These are phyloP conservation scores for Aspergillus sergii DNA, from an alignment of 2,329 filamentous ascomycete genomes.

Conservation along the genomic window DNA sequence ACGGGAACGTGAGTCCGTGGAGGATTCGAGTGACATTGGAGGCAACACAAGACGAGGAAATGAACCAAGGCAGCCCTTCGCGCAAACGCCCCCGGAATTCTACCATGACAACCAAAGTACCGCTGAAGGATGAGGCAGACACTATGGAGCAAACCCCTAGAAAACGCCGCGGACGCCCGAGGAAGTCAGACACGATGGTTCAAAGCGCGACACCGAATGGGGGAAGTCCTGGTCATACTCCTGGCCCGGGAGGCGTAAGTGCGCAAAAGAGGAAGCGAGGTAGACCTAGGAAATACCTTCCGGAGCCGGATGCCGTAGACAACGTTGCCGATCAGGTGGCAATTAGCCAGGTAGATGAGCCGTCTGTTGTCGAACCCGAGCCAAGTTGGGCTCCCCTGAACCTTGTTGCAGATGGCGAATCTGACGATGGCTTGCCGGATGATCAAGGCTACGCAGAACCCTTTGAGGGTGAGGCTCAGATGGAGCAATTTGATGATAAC, in stretches of 20 bases:
- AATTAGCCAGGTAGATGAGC: conserved; percentile 7
- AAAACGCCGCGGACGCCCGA: conserved; percentile 45
- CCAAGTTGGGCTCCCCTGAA: conserved; percentile 30
- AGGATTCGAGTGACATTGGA: conserved; percentile 52
- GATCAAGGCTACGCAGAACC: conserved; percentile 18
- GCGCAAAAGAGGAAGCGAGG: conserved; percentile 40
- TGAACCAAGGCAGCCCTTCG: conserved; percentile 32
- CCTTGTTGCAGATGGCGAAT: conserved; percentile 31
- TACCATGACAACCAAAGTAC: conserved; percentile 44
- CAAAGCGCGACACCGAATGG: conserved; percentile 39
- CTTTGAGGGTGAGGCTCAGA: conserved; percentile 19
- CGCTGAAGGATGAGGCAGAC: conserved; percentile 42
- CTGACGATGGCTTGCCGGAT: conserved; percentile 24
- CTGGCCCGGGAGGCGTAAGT: conserved; percentile 31
- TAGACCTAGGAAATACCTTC: conserved; percentile 40
- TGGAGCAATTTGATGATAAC: conserved; percentile 13
- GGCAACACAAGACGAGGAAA: conserved; percentile 47
- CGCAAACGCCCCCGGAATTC: conserved; percentile 35
- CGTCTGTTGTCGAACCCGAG: conserved; percentile 13
- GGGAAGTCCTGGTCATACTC: conserved; percentile 35
- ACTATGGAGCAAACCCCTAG: conserved; percentile 41
- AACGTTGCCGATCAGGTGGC: conserved; percentile 21
- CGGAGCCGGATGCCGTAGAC: conserved; percentile 21
- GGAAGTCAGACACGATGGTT: conserved; percentile 41
- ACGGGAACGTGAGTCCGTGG: conserved; percentile 50